Base-by-base conservation (phyloP, 1,284 basidiomycete genomes). In the Athelia psychrophila region DNA sequence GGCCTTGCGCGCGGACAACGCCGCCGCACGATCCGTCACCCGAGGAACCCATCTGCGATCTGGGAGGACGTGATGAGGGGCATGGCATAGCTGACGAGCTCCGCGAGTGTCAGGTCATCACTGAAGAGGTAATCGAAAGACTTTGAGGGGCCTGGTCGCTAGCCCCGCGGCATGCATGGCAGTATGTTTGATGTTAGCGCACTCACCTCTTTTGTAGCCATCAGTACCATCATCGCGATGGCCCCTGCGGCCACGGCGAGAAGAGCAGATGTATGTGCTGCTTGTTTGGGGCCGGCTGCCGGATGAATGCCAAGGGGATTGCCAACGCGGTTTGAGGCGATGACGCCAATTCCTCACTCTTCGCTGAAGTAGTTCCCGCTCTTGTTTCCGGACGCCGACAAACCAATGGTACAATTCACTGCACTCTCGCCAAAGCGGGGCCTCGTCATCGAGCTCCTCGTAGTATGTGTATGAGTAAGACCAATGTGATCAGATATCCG, bases 51-150 rank as follows among this genome's bases (percentile, higher is more conserved):
- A 59, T 90, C 87, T 2, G 85, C 86, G 15, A 81, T n/a, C n/a
- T n/a, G n/a, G n/a, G n/a, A 91, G 0, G 86, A 86, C 2, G 89
- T 88, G 1, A 91, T 86, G 16, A 88, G 75, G 1, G 89, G 89
- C 79, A 91, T 87, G 13, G 91, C 84, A 48, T 77, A 69, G 50
- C 81, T 80, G 25, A 91, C 88, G 19, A 89, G 74, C 5, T 54
- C 56, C 3, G 81, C 81, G 9, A 89, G 86, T 2, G 75, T 73
- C 16, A 66, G 61, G 54, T 91, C 86, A 48, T 86, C 77, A 57
- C 83, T 88, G 68, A 86, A 90, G 12, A 91, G 62, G 57, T 82
- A 83, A 1, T 86, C 88, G 56, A 80, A 88, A 1, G 77, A 38
- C 2, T 16, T 9, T 20, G 22, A 18, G 30, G 52, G 46, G 25